A percentile compares a stretch with the other conserved stretches of the same genome.
Evolutionary conservation across 441 rosid species (phyloP).

Genomic region (Sinapis alba): DNA sequence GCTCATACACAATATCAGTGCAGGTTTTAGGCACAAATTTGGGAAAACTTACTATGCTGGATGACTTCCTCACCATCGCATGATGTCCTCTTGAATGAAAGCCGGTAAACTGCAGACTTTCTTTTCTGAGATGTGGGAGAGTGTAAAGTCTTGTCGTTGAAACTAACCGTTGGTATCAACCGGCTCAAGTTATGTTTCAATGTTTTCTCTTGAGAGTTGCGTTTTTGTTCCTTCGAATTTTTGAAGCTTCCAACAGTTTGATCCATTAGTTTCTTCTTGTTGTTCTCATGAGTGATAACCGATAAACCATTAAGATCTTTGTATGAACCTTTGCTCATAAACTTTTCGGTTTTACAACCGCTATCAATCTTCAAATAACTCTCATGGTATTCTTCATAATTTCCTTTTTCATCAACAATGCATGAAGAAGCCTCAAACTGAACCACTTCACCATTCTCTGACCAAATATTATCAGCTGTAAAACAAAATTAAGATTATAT

Average conservation of each 20-base stretch:
- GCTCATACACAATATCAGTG: not conserved
- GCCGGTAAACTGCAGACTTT: constrained; percentile 66
- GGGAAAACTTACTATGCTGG: constrained; percentile 49
- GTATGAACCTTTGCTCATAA: constrained; percentile 48
- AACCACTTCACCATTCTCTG: constrained; percentile 60
- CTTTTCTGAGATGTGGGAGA: constrained; percentile 52
- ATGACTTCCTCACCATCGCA: constrained; percentile 70
- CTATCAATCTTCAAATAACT: constrained; percentile 75
- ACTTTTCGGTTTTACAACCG: constrained; percentile 44
- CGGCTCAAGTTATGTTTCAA: constrained; percentile 52
- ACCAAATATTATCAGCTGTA: constrained; percentile 58
- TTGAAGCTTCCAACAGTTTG: constrained; percentile 58
- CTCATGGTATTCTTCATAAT: constrained; percentile 71
- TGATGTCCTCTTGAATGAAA: constrained; percentile 84
- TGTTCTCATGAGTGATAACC: constrained; percentile 48
- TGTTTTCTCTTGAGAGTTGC: constrained; percentile 54
- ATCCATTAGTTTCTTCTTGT: constrained; percentile 58
- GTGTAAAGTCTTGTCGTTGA: constrained; percentile 57
- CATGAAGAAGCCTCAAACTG: constrained; percentile 77
- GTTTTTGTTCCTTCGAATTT: constrained; percentile 49
- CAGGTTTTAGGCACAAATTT: not conserved
- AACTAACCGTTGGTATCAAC: constrained; percentile 69
- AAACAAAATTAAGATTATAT: not conserved
- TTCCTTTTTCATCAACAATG: constrained; percentile 56
- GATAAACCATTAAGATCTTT: constrained; percentile 55